These are phyloP conservation scores for Citrus mangshanensis DNA, from an alignment of 345 rosid genomes.

Conservation along the genomic window DNA sequence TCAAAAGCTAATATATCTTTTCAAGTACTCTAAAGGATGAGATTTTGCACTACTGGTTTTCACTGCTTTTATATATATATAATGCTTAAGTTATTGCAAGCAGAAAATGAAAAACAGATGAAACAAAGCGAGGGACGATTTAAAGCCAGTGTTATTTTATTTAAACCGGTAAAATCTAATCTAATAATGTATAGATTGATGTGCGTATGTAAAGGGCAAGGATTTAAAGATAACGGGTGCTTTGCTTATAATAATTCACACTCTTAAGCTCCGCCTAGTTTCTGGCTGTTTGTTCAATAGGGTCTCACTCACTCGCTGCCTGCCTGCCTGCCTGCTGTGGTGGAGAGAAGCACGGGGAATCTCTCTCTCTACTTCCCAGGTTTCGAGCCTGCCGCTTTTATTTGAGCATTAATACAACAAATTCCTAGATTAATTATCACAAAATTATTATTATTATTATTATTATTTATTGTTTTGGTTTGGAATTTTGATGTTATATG, in stretches of 20 bases:
- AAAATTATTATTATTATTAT: no score
- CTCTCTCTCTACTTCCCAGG: slow-evolving; percentile 3
- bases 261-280: not conserved
- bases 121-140: not conserved
- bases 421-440: not conserved
- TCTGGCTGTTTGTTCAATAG: no score
- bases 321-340: not conserved
- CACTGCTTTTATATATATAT: not conserved
- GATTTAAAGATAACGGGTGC: no score
- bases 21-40: not conserved
- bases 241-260: not conserved
- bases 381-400: slow-evolving; percentile 2
- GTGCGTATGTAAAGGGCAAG: no score
- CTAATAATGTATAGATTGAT: no score
- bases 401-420: not conserved
- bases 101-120: not conserved
- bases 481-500: no score
- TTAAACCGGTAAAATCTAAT: no score
- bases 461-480: not conserved
- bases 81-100: not conserved
- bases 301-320: not conserved
- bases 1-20: not conserved
- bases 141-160: not conserved
- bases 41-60: not conserved
- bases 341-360: slow-evolving; percentile 2